Evolutionary conservation across 768 basidiomycete species (phyloP).

Genomic region (Suillus discolor): DNA sequence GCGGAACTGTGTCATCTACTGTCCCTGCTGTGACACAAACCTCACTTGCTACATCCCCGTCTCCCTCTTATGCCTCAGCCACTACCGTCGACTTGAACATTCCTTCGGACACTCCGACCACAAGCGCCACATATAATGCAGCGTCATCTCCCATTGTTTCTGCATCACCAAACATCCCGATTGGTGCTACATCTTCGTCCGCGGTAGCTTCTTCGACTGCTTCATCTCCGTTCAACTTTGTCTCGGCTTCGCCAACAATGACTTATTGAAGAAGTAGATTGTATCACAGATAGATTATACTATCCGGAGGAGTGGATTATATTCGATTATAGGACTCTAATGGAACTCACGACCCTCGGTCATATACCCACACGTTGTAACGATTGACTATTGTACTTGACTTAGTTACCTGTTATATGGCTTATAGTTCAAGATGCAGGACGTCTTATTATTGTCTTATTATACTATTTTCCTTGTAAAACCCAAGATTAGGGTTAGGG

Average conservation of each 20-base stretch:
- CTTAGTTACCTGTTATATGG: neutral
- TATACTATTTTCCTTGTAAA: neutral
- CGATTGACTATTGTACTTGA: neutral
- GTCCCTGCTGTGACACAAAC: neutral
- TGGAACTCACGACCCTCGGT: neutral
- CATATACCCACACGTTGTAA: constrained; percentile 6
- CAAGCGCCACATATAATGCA: neutral
- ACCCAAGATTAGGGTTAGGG: constrained; percentile 5
- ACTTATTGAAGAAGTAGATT: neutral
- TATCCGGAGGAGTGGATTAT: neutral
- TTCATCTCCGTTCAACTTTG: constrained; percentile 6
- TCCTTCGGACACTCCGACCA: neutral
- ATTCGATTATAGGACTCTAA: neutral
- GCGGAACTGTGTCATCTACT: neutral
- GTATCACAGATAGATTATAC: neutral
- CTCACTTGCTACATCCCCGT: neutral
- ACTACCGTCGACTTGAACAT: constrained; percentile 15
- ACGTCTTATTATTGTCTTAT: neutral
- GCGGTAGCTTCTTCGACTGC: neutral
- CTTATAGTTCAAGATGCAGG: constrained; percentile 1
- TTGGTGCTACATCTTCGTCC: too few relatives aligned
- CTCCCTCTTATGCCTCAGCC: constrained; percentile 6
- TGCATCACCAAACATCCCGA: neutral
- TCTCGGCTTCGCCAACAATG: constrained; percentile 4
- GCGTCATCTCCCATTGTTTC: neutral